phyloP scores from a whole-genome alignment of 169 alveolate genomes.

The Pseudocohnilembus persalinus region DNA sequence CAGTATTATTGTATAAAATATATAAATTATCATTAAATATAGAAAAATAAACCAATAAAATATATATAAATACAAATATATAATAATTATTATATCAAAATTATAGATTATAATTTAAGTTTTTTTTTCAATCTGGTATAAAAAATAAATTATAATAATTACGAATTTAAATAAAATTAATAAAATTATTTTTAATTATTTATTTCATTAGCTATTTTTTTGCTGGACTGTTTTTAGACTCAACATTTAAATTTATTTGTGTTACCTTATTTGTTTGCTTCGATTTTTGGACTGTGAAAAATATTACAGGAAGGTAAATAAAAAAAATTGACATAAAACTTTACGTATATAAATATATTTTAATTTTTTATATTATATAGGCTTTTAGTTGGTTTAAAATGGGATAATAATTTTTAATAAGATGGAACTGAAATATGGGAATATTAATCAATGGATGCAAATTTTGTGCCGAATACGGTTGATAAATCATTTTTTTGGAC shows the following conservation, averaged over 20 bases:
- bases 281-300: constrained; percentile 53
- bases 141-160: too few species aligned
- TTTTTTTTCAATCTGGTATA: background rate
- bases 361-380: constrained; percentile 26
- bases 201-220: constrained; percentile 7
- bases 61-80: too few species aligned
- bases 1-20: constrained; percentile 4
- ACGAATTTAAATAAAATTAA: too few species aligned
- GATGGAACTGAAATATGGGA: constrained; percentile 82
- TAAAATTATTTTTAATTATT: too few species aligned
- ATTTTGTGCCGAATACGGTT: constrained; percentile 26
- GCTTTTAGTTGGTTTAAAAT: constrained; percentile 72
- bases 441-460: constrained; percentile 65
- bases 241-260: constrained; percentile 2
- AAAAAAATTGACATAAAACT: background rate
- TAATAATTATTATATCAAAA: too few species aligned
- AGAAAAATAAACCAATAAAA: too few species aligned
- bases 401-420: constrained; percentile 81
- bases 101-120: background rate
- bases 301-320: constrained; percentile 46
- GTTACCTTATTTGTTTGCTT: constrained; percentile 33
- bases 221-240: background rate
- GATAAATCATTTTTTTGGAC: constrained; percentile 44
- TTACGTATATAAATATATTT: background rate
- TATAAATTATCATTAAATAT: background rate